Base-by-base conservation (phyloP, 306 rosid genomes). In the Delonix regia region DNA sequence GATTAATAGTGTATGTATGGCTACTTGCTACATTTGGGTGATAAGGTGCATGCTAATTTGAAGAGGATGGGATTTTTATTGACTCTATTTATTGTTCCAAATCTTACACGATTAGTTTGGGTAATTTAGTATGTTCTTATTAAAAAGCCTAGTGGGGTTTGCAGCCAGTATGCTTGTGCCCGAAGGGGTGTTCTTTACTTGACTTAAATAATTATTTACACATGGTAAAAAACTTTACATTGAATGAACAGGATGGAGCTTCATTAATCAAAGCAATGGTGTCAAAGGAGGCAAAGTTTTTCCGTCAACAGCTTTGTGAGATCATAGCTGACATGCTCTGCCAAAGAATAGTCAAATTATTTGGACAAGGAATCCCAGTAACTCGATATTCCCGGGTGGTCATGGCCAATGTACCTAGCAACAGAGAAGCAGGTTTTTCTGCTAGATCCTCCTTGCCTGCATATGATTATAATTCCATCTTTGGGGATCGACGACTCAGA, bases 251-350 rank as follows among this genome's bases (percentile, higher is more conserved):
- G 94, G 87, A 95, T 47, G 99, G 97, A 81, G 96, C 93, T 53
- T 95, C 99, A 33, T 75, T 93, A 84, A 71, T 89, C 83, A 88
- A 75, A 87, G 97, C 94, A 67, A 47, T 86, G 88, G 86, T 93
- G 69, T 93, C 98, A 4, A 88, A 89, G 86, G 94, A 91, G 79
- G 96, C 93, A 64, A 88, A 83, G 78, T 59, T 68, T 57, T 87
- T 86, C 79, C 94, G 97, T 39, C 83, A 87, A 78, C 91, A 93
- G 73, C 78, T 91, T 75, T 81, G 90, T 86, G 69, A 83, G 69
- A 71, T 88, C 56, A 78, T 93, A 52, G 91, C 95, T 10, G 93
- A 90, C 77, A 78, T 85, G 56, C 49, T 93, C 27, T 85, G 76
- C 92, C 91, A 83, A 82, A 83, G 92, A 95, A 86, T 88, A 77